Evolutionary conservation across 371 early-diverging fungal species (phyloP).

Genomic region (Mortierella sp.): DNA sequence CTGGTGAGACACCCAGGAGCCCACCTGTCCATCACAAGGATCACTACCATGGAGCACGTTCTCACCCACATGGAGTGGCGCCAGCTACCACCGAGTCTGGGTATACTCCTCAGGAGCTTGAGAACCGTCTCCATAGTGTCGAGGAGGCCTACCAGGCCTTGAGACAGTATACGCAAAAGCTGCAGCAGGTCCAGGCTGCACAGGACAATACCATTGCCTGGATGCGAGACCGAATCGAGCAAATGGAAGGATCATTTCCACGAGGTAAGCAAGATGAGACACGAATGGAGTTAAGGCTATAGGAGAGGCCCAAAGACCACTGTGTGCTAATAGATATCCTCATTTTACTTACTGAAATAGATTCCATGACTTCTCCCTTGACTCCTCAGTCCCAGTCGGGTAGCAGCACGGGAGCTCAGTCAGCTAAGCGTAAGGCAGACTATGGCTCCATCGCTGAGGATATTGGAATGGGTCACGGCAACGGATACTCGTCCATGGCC

Average conservation of each 20-base stretch:
- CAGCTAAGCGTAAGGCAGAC: conserved; percentile 3
- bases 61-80: neutral
- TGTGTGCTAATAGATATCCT: neutral
- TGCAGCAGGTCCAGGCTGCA: conserved; percentile 29
- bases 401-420: neutral
- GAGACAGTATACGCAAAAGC: conserved; percentile 28
- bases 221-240: conserved; percentile 49
- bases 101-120: conserved; percentile 11
- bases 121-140: conserved; percentile 23
- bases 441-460: neutral
- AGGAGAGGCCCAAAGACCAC: neutral
- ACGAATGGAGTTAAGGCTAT: too few species aligned
- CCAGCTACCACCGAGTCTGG: neutral
- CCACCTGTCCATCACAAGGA: too few species aligned
- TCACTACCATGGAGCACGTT: neutral
- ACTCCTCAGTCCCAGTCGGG: conserved; percentile 13
- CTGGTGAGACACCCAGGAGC: neutral
- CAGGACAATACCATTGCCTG: conserved; percentile 38
- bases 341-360: neutral
- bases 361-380: conserved; percentile 9
- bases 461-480: neutral
- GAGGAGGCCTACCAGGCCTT: conserved; percentile 36
- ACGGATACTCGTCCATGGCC: neutral
- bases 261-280: conserved; percentile 18
- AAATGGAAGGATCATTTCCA: conserved; percentile 14